Conservation (phyloP, 2,329 filamentous ascomycete species). For the Fusarium clavum region DNA sequence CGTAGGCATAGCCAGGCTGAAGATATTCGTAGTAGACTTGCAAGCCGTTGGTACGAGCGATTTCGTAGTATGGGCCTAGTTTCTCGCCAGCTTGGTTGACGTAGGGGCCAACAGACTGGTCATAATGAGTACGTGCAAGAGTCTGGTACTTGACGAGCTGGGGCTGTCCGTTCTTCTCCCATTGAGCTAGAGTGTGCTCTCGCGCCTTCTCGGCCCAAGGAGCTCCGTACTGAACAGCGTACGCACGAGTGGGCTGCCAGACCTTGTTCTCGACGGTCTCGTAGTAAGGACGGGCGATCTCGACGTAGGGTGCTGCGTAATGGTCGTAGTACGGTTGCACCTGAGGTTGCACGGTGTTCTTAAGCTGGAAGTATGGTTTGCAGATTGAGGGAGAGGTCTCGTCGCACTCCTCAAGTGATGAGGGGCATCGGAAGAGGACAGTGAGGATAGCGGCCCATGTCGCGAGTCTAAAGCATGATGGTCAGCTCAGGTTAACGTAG, state of each 20-base stretch:
- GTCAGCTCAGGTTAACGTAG: not conserved
- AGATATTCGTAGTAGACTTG: constrained; percentile 79
- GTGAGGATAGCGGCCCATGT: constrained; percentile 90
- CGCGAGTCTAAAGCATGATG: constrained; percentile 67
- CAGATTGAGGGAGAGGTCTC: constrained; percentile 81
- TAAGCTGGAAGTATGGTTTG: constrained; percentile 80
- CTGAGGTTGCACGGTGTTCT: constrained; percentile 75
- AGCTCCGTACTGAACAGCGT: constrained; percentile 79
- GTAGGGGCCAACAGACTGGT: constrained; percentile 77
- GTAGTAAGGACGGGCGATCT: constrained; percentile 81
- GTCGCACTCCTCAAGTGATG: constrained; percentile 73
- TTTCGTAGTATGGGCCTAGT: constrained; percentile 78
- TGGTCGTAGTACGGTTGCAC: constrained; percentile 85
- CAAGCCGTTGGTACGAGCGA: constrained; percentile 70
- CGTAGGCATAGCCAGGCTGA: constrained; percentile 79
- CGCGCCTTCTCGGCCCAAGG: constrained; percentile 77
- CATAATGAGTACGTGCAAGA: constrained; percentile 74
- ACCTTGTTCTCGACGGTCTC: constrained; percentile 69
- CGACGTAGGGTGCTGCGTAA: constrained; percentile 86
- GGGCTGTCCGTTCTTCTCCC: constrained; percentile 82
- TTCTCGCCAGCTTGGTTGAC: constrained; percentile 69
- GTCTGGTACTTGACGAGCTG: constrained; percentile 74
- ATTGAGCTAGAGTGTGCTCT: constrained; percentile 75
- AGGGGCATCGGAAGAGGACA: constrained; percentile 84
- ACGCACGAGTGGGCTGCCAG: constrained; percentile 74